phyloP scores from a whole-genome alignment of 306 rosid species.

The Bauhinia variegata region DNA sequence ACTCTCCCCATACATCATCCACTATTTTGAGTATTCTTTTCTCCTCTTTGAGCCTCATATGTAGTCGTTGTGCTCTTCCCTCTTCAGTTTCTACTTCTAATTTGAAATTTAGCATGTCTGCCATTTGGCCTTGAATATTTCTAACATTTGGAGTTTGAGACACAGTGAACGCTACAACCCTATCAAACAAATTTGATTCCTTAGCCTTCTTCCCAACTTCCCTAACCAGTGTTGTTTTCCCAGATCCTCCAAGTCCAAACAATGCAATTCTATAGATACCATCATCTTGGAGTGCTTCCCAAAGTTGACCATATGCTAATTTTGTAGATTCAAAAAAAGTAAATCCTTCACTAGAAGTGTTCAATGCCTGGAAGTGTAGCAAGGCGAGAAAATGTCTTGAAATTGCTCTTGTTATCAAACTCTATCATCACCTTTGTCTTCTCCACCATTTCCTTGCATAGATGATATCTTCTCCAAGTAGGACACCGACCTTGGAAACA shows the following conservation, averaged over 20 bases:
- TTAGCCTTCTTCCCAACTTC: not conserved
- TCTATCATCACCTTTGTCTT: not conserved
- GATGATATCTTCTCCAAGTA: not conserved
- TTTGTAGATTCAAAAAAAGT: not conserved
- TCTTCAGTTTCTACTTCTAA: not conserved
- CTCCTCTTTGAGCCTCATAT: not conserved
- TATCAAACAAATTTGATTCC: not conserved
- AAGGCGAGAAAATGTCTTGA: not conserved
- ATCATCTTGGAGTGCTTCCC: not conserved
- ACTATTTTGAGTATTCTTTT: not conserved
- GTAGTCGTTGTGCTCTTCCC: not conserved
- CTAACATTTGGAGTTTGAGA: not conserved
- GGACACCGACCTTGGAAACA: not conserved
- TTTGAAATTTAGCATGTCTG: not conserved
- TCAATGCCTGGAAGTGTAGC: not conserved
- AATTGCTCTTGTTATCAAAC: too few relatives aligned
- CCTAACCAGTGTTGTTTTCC: not conserved
- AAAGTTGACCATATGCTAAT: not conserved
- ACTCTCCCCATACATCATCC: not conserved
- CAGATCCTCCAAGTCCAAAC: not conserved
- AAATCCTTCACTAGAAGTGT: too few relatives aligned
- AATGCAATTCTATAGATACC: not conserved
- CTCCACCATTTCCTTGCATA: not conserved
- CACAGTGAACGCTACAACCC: not conserved
- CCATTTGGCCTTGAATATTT: not conserved